Percentiles rank a stretch among this genome's conserved stretches.
These are phyloP conservation scores for Piromyces finnis DNA, from an alignment of 192 early-diverging fungal species.

Conservation along the genomic window DNA sequence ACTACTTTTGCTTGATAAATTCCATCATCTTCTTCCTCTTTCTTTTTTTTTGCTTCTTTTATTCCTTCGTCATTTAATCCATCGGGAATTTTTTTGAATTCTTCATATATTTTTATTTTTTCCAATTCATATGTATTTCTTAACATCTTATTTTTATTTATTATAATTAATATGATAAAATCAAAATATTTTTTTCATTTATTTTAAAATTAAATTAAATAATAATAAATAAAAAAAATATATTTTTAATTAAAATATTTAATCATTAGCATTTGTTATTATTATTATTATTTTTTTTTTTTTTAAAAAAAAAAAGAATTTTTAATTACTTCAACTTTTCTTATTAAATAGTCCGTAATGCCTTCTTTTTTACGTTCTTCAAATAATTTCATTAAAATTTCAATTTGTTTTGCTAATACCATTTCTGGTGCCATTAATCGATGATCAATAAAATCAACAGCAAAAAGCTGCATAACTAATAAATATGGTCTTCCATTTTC, in stretches of 20 bases:
- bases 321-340: slow-evolving; percentile 16
- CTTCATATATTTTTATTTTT: neutral
- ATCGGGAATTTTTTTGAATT: neutral
- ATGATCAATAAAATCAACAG: slow-evolving; percentile 15
- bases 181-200: too few species aligned
- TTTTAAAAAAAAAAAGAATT: too few species aligned
- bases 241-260: neutral
- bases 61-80: neutral
- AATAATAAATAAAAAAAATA: too few species aligned
- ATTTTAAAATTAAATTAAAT: too few species aligned
- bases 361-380: slow-evolving; percentile 9
- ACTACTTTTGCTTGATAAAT: slow-evolving; percentile 13
- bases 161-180: too few species aligned
- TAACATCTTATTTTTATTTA: too few species aligned
- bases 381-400: slow-evolving; percentile 9
- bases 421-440: slow-evolving; percentile 25
- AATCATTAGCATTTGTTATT: neutral
- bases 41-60: neutral
- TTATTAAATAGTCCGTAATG: slow-evolving; percentile 10
- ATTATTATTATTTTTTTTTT: neutral
- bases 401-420: slow-evolving; percentile 11
- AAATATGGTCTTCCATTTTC: neutral
- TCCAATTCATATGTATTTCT: neutral
- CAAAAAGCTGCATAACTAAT: slow-evolving; percentile 15
- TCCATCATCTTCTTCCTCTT: slow-evolving; percentile 5